Evolutionary conservation across 2,329 filamentous ascomycete species (phyloP).

Genomic region (Colletotrichum musicola): DNA sequence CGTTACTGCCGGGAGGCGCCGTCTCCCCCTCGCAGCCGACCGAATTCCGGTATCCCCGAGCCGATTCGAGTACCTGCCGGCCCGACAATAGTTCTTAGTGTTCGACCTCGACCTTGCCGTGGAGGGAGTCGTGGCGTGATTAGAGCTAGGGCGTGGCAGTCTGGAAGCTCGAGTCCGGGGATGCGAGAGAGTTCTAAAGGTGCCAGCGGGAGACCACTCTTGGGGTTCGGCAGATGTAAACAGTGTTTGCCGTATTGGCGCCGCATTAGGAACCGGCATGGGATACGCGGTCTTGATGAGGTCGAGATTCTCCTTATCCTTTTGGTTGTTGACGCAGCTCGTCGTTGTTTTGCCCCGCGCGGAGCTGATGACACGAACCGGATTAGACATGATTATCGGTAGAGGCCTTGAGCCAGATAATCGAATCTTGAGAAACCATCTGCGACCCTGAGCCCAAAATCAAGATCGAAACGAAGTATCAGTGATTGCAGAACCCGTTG

Average conservation of each 20-base stretch:
- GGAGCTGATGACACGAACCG: not conserved
- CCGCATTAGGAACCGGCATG: constrained; percentile 25
- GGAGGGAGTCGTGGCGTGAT: constrained; percentile 5
- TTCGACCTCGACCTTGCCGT: constrained; percentile 1
- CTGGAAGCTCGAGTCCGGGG: constrained; percentile 23
- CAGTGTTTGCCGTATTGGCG: not conserved
- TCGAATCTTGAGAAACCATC: constrained; percentile 3
- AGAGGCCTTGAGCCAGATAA: not conserved
- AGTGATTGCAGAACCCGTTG: too few relatives aligned
- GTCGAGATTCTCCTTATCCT: constrained; percentile 1
- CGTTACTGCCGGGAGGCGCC: constrained; percentile 49
- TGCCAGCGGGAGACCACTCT: constrained; percentile 30
- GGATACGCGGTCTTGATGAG: constrained; percentile 26
- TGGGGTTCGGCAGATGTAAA: not conserved
- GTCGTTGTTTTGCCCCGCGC: not conserved
- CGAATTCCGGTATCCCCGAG: constrained; percentile 27
- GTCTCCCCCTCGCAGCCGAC: constrained; percentile 39
- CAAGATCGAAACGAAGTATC: too few relatives aligned
- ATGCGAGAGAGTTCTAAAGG: constrained; percentile 27
- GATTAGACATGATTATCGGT: constrained; percentile 9
- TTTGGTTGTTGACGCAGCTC: not conserved
- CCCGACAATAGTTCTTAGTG: not conserved
- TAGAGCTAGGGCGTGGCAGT: not conserved
- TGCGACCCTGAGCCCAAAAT: too few relatives aligned
- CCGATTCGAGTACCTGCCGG: constrained; percentile 19